Evolutionary conservation across 2,329 filamentous ascomycete genomes (phyloP).

Genomic region (Xylaria sp.): DNA sequence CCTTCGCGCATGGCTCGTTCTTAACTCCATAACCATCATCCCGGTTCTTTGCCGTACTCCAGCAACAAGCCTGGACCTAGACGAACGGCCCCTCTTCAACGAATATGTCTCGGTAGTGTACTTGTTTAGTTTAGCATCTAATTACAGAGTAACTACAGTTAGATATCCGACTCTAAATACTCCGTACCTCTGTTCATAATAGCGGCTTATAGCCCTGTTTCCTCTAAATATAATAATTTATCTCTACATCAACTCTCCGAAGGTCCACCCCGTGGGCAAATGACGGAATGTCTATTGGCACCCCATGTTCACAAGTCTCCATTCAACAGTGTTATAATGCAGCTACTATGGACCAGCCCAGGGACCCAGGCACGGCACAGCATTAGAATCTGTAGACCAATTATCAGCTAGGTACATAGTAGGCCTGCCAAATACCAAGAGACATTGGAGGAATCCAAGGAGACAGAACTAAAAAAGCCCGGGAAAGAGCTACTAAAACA

Average conservation of each 20-base stretch:
- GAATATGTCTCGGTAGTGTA: conserved; percentile 5
- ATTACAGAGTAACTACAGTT: background rate
- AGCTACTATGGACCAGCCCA: conserved; percentile 7
- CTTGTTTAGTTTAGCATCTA: background rate
- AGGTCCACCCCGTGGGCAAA: background rate
- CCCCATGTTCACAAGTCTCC: background rate
- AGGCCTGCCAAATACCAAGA: background rate
- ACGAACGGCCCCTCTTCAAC: conserved; percentile 8
- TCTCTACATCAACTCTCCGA: background rate
- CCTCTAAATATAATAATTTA: conserved; percentile 15
- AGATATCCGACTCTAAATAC: background rate
- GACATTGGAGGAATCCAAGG: conserved; percentile 15
- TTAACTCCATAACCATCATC: conserved; percentile 13
- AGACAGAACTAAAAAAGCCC: conserved; percentile 18
- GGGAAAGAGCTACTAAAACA: conserved; percentile 23
- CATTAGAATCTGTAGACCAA: conserved; percentile 3
- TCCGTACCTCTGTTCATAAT: background rate
- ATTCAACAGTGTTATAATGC: conserved; percentile 2
- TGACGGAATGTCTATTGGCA: conserved; percentile 1
- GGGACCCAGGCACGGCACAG: background rate
- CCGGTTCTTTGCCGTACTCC: conserved; percentile 35
- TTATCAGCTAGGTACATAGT: no score
- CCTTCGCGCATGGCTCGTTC: conserved; percentile 26
- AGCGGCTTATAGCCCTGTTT: conserved; percentile 2
- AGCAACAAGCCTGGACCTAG: background rate